Base-by-base conservation (phyloP, 768 basidiomycete species). In the Rickenella mellea region DNA sequence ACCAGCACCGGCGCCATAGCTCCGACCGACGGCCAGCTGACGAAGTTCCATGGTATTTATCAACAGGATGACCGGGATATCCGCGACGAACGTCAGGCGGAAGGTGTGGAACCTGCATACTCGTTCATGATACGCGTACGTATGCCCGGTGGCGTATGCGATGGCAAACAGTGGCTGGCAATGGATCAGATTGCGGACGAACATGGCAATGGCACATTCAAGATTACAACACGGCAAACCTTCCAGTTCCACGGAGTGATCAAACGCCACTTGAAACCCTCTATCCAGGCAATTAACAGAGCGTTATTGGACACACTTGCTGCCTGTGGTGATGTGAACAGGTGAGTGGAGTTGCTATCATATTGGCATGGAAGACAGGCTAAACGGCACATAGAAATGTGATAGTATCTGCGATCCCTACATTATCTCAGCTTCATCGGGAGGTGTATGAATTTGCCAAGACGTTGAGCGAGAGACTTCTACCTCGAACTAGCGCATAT, bases 211-310 rank as follows among this genome's bases (percentile, higher is more conserved):
- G 80, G 85, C 35, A 90, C 93, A 5, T 85, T 98, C 68, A 99
- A 99, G 71, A 81, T 99, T 50, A 99, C 96, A 36, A 99, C 96
- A 26, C 74, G 96, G 48, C 80, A 91, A 60, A 99, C 96, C 8
- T 99, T 98, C 83, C 96, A 99, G 65, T 98, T 96, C 74, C 96
- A 99, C 61, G 96, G 96, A 43, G 88, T 99, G 52, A 90, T 99
- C 69, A 99, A 99, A 71, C 75, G 75, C 48, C 91, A 99, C 59
- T 64, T 99, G 60, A 98, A 98, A 66, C 82, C 87, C 24, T 87
- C 92, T 14, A 97, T 99, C 49, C 93, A 96, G 66, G 89, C 80
- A 42, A 98, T 98, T 61, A 99, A 99, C 65, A 73, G 80, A 39
- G 80, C 73, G 19, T 56, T 97, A 51, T 69, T 99, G 45, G 96